Percentiles rank a stretch among this genome's conserved stretches.
Evolutionary conservation across 2,329 filamentous ascomycete genomes (phyloP).

Genomic region (Penicillium sclerotigenum): DNA sequence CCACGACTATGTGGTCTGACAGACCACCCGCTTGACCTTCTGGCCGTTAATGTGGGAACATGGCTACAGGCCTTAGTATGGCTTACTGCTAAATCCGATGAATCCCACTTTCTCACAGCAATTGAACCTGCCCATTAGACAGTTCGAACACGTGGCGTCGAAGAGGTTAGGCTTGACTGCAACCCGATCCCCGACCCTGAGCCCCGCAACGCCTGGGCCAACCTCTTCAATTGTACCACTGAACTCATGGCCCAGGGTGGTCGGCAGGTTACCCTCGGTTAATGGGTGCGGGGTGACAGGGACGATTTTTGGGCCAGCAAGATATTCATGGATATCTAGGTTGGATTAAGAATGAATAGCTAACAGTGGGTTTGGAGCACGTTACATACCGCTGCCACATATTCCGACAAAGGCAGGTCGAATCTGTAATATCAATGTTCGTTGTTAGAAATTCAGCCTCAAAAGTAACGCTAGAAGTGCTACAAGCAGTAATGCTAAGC

Average conservation of each 20-base stretch:
- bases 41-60: conserved; percentile 41
- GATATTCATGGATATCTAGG: conserved; percentile 53
- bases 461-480: neutral
- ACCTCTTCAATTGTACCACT: conserved; percentile 59
- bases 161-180: conserved; percentile 60
- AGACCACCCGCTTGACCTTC: conserved; percentile 30
- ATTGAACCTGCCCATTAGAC: conserved; percentile 53
- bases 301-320: conserved; percentile 49
- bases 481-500: conserved; percentile 11
- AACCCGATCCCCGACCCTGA: conserved; percentile 56
- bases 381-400: conserved; percentile 30
- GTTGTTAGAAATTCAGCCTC: neutral
- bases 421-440: conserved; percentile 15
- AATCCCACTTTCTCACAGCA: conserved; percentile 58
- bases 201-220: conserved; percentile 47
- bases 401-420: conserved; percentile 37
- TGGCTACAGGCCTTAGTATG: neutral
- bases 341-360: neutral
- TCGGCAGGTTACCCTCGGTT: conserved; percentile 56
- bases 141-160: conserved; percentile 57
- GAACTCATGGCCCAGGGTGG: conserved; percentile 65
- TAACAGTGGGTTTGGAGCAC: neutral
- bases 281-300: conserved; percentile 54
- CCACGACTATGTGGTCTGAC: conserved; percentile 29
- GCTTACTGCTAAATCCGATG: conserved; percentile 47